phyloP scores from a whole-genome alignment of 2,329 filamentous ascomycete species.

The Coleophoma eucalyptorum region DNA sequence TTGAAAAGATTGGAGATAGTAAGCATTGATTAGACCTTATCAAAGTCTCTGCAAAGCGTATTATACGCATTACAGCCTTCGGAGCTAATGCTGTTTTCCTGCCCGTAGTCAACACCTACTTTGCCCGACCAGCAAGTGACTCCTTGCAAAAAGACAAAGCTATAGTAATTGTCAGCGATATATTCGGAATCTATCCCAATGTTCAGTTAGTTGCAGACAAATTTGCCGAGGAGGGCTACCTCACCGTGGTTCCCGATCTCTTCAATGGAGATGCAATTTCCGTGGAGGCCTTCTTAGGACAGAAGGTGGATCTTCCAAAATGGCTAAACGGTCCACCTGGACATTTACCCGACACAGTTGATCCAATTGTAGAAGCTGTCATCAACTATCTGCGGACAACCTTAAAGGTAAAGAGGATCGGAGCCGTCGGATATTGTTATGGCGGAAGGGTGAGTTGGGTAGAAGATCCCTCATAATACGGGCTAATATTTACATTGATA shows the following conservation, averaged over 20 bases:
- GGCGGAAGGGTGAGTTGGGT: conserved; percentile 38
- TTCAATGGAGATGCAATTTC: conserved; percentile 60
- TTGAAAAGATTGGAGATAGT: too few species aligned
- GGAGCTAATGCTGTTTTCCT: too few species aligned
- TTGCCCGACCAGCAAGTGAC: too few species aligned
- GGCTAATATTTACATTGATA: conserved; percentile 59
- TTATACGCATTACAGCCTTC: too few species aligned
- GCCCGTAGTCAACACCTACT: too few species aligned
- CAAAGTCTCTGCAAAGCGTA: too few species aligned
- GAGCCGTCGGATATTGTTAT: conserved; percentile 67
- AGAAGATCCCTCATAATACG: too few species aligned
- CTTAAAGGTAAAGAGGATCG: conserved; percentile 52
- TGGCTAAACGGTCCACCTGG: not conserved
- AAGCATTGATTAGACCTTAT: too few species aligned
- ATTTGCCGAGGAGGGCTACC: conserved; percentile 66
- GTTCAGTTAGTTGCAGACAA: conserved; percentile 64
- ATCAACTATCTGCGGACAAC: conserved; percentile 48
- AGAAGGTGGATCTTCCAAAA: not conserved
- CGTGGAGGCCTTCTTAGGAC: conserved; percentile 32
- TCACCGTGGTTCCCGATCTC: conserved; percentile 57
- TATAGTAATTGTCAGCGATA: too few species aligned
- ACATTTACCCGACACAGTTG: conserved; percentile 1
- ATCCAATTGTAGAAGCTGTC: conserved; percentile 34
- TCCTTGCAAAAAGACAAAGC: too few species aligned
- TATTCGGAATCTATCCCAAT: conserved; percentile 29